Evolutionary conservation across 192 early-diverging fungal genomes (phyloP).

Genomic region (Coemansia sp.): DNA sequence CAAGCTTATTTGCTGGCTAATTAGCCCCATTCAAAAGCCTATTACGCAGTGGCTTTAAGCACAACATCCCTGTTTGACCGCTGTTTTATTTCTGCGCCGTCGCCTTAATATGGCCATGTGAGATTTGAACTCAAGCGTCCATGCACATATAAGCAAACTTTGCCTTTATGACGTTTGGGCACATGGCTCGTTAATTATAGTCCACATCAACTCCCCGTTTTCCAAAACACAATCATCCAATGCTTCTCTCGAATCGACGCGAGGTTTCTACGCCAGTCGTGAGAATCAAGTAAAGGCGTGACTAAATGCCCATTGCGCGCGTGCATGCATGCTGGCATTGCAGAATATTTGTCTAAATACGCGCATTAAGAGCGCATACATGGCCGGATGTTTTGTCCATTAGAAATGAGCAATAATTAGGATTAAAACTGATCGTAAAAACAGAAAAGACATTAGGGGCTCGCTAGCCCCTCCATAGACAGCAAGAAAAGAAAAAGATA

Average conservation of each 20-base stretch:
- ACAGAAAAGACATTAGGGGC: not conserved
- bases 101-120: slow-evolving; percentile 11
- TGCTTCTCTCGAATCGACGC: not conserved
- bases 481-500: not conserved
- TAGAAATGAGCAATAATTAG: not conserved
- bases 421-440: not conserved
- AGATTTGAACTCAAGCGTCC: not conserved
- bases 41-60: not conserved
- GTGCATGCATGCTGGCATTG: not conserved
- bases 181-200: slow-evolving; percentile 4
- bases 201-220: not conserved
- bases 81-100: not conserved
- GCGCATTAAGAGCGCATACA: not conserved
- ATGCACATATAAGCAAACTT: not conserved
- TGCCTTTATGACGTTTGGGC: not conserved
- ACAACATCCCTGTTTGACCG: not conserved
- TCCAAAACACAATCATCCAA: not conserved
- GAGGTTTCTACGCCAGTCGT: not conserved
- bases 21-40: not conserved
- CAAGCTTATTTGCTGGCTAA: not conserved
- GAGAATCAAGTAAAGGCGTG: not conserved
- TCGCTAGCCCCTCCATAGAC: not conserved
- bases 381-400: no score
- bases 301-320: not conserved
- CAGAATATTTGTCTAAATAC: not conserved